Base-by-base conservation (phyloP, 1,139 yeast species). In the Yamadazyma oceani region DNA sequence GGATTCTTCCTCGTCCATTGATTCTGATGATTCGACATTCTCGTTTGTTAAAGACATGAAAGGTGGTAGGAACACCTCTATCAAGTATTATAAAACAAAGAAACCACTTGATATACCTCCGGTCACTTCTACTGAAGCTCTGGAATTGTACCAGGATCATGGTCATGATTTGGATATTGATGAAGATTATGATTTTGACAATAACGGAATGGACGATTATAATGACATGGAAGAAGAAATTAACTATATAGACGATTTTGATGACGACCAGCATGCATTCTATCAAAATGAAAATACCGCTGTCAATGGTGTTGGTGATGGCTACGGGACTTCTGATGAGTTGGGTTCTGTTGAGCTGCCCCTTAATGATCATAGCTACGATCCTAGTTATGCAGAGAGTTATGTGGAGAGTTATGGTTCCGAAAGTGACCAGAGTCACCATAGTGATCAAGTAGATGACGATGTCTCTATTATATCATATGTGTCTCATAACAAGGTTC, bases 41-140 rank as follows among this genome's bases (percentile, higher is more conserved):
- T 80, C 85, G 0, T 81, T 81, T 50, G 82, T 79, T 32, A 65
- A 70, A 39, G 80, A 75, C 40, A 61, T 62, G 37, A 65, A 64
- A 12, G 76, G 78, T 16, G 86, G 85, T 2, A 59, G 86, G 48
- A 80, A 80, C 43, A 71, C 81, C 0, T 80, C 85, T 0, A 75
- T 80, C 9, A 78, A 80, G 49, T 81, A 80, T 50, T 80, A 81
- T 48, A 76, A 76, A 42, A 73, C 63, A 1, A 56, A 52, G 32
- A 29, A 29, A 7, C 24, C 5, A 19, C 8, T 8, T 5, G 21
- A 19, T 5, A 19, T 19, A 4, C 17, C 31, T 12, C 12, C 22
- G 12, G 13, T 17, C 3, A 35, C 38, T 9, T 33, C 34, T 15
- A 37, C 37, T n/a, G 36, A 39, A n/a, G 34, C 27, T 15, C 26